These are phyloP conservation scores for Candida chauliodis DNA, from an alignment of 805 yeast genomes.

Conservation along the genomic window DNA sequence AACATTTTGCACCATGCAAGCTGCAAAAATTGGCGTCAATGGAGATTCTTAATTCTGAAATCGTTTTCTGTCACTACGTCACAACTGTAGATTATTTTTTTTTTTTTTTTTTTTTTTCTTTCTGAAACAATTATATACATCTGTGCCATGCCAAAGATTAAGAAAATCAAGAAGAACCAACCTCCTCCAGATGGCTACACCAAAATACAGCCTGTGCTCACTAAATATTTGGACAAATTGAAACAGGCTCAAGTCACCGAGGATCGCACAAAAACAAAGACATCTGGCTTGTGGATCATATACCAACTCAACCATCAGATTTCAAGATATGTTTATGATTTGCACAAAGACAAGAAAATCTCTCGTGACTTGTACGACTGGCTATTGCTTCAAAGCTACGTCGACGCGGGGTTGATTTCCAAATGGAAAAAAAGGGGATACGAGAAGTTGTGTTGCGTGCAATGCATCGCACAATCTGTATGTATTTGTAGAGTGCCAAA, in stretches of 20 bases:
- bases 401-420: constrained; percentile 70
- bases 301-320: constrained; percentile 68
- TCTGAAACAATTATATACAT: too few species aligned
- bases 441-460: constrained; percentile 78
- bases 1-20: too few species aligned
- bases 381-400: constrained; percentile 62
- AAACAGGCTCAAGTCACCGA: constrained; percentile 42
- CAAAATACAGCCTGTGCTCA: constrained; percentile 62
- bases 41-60: too few species aligned
- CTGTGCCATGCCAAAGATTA: constrained; percentile 43
- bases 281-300: constrained; percentile 67
- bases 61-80: too few species aligned
- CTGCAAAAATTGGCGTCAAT: too few species aligned
- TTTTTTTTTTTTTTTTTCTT: too few species aligned
- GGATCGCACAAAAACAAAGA: constrained; percentile 44
- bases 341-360: constrained; percentile 69
- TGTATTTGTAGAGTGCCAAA: constrained; percentile 88
- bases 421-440: constrained; percentile 83
- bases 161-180: constrained; percentile 37
- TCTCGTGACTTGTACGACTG: constrained; percentile 68
- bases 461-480: constrained; percentile 64
- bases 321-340: constrained; percentile 69
- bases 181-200: constrained; percentile 73
- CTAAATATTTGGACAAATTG: constrained; percentile 54
- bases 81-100: too few species aligned